A percentile compares a stretch with the other conserved stretches of the same genome.
Evolutionary conservation across 257 asterid species (phyloP).

Genomic region (Solanum pennellii): DNA sequence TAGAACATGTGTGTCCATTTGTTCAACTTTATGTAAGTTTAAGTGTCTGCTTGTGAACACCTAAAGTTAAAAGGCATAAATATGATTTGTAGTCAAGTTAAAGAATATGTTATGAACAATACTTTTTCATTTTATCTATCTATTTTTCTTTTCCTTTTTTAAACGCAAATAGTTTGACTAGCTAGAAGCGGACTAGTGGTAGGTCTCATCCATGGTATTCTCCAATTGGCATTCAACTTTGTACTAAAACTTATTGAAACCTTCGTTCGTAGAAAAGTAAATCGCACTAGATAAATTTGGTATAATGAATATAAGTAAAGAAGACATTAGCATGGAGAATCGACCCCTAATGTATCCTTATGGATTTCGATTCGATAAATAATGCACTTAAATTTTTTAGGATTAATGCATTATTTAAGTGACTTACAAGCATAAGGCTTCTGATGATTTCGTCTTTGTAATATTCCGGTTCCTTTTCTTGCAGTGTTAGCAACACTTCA

Average conservation of each 20-base stretch:
- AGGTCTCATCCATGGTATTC: not conserved
- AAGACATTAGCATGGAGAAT: not conserved
- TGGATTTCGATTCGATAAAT: no score
- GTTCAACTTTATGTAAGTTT: no score
- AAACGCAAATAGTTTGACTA: not conserved
- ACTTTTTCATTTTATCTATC: not conserved
- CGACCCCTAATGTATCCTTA: no score
- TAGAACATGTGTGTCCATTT: no score
- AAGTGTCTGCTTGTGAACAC: fast-evolving
- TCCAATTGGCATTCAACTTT: not conserved
- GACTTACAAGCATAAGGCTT: constrained; percentile 30
- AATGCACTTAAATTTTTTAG: not conserved
- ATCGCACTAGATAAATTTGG: no score
- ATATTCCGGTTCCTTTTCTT: constrained; percentile 39
- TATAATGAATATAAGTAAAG: fast-evolving
- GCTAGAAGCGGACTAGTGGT: not conserved
- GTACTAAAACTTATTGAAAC: not conserved
- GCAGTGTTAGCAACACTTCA: constrained; percentile 28
- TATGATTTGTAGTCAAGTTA: no score
- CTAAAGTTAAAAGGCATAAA: no score
- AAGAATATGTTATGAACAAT: not conserved
- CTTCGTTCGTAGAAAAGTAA: fast-evolving
- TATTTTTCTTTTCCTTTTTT: not conserved
- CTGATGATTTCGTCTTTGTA: constrained; percentile 33
- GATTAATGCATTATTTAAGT: not conserved